Evolutionary conservation across 2,329 filamentous ascomycete species (phyloP).

Genomic region (Graphilbum sp.): DNA sequence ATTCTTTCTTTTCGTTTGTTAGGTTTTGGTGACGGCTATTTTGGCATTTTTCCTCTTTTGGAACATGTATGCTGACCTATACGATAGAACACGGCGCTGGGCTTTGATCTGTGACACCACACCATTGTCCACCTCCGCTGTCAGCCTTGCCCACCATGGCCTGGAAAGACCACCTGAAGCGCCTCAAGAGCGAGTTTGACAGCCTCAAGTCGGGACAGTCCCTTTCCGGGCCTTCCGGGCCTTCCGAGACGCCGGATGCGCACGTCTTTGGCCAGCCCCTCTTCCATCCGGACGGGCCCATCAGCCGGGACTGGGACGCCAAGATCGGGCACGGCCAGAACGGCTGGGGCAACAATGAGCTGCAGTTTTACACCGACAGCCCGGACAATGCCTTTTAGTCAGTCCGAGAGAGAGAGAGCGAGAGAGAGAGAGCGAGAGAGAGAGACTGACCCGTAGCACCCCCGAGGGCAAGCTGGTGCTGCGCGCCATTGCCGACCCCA

Average conservation of each 20-base stretch:
- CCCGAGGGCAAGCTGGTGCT: constrained; percentile 2
- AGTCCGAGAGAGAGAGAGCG: not conserved
- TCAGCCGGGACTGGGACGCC: constrained; percentile 4
- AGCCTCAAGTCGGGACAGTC: not conserved
- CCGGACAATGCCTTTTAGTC: constrained; percentile 4
- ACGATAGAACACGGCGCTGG: too few relatives aligned
- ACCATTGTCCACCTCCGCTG: too few relatives aligned
- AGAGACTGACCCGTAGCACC: constrained; percentile 1
- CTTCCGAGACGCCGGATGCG: too few relatives aligned
- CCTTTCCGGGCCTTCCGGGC: too few relatives aligned
- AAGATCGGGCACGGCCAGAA: constrained; percentile 4
- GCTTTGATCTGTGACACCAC: too few relatives aligned
- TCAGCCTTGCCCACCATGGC: too few relatives aligned
- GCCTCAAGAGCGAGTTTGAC: not conserved
- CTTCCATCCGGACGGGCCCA: constrained; percentile 1
- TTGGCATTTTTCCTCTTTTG: too few relatives aligned
- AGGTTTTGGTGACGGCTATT: too few relatives aligned
- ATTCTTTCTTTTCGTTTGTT: too few relatives aligned
- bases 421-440: too few relatives aligned
- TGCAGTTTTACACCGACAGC: constrained; percentile 3
- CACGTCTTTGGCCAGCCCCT: not conserved
- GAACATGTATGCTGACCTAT: too few relatives aligned
- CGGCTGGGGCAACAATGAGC: constrained; percentile 6
- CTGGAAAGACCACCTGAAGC: constrained; percentile 4
- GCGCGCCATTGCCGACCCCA: constrained; percentile 2